Conservation (phyloP, 306 rosid species). For the Amphicarpaea edgeworthii region DNA sequence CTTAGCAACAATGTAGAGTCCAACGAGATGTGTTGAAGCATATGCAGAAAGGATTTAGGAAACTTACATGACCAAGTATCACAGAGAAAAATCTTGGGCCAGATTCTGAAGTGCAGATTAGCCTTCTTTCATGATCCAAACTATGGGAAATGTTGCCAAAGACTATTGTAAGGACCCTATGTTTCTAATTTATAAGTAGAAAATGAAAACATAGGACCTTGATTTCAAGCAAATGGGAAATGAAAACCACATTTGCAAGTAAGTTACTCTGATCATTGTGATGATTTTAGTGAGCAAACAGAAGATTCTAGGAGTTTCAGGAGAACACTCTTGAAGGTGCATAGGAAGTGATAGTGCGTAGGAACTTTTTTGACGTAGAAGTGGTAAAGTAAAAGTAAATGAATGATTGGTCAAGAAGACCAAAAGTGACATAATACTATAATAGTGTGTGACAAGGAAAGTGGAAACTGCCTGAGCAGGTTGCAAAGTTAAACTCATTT, state of each 20-base stretch:
- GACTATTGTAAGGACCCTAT: neutral
- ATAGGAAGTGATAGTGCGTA: neutral
- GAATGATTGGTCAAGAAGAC: neutral
- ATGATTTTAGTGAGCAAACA: neutral
- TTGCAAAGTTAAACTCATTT: too few relatives aligned
- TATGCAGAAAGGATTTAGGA: neutral
- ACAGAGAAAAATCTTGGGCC: neutral
- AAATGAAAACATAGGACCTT: neutral
- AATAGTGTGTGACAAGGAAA: neutral
- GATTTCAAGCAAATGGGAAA: neutral
- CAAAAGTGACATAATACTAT: neutral
- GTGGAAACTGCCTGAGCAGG: neutral
- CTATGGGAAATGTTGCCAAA: neutral
- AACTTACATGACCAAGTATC: slow-evolving; percentile 12
- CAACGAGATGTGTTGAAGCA: neutral
- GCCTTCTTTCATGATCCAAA: neutral
- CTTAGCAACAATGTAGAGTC: neutral
- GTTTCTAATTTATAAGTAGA: neutral
- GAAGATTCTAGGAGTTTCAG: neutral
- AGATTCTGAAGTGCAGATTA: neutral
- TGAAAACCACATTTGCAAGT: neutral
- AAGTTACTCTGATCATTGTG: neutral
- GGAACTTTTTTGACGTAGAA: neutral
- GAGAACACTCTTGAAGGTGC: neutral
- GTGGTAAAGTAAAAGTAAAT: neutral